These are phyloP conservation scores for Sugiyamaella pinicola DNA, from an alignment of 1,139 yeast genomes.

Conservation along the genomic window DNA sequence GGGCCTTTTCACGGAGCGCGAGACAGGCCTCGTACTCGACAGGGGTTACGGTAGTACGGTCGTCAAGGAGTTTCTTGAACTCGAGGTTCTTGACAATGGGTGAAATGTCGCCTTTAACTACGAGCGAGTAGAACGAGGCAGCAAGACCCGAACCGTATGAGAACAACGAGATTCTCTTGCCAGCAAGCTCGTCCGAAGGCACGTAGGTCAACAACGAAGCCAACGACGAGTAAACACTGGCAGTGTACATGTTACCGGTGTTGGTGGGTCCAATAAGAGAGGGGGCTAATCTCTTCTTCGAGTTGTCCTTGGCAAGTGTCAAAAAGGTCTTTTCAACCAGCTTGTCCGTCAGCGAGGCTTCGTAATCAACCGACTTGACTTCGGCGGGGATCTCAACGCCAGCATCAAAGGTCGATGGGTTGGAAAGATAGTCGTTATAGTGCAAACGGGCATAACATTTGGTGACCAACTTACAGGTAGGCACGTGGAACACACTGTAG, in stretches of 20 bases:
- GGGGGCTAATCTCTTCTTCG: constrained; percentile 73
- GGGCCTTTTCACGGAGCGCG: constrained; percentile 85
- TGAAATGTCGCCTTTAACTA: constrained; percentile 79
- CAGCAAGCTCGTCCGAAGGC: constrained; percentile 71
- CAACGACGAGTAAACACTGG: constrained; percentile 86
- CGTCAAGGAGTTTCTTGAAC: constrained; percentile 67
- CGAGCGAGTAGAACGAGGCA: constrained; percentile 79
- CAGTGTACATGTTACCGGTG: constrained; percentile 99
- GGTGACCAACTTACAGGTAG: constrained; percentile 92
- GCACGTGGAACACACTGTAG: constrained; percentile 97
- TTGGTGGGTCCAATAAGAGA: constrained; percentile 88
- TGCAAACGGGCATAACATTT: constrained; percentile 92
- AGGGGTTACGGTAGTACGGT: constrained; percentile 72
- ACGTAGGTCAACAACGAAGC: constrained; percentile 78
- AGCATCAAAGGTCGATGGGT: constrained; percentile 51
- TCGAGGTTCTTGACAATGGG: constrained; percentile 65
- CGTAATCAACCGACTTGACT: constrained; percentile 66
- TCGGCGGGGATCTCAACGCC: constrained; percentile 62
- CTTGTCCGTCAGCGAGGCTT: constrained; percentile 77
- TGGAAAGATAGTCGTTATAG: constrained; percentile 80
- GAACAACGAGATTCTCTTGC: constrained; percentile 87
- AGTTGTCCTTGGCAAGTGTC: constrained; percentile 70
- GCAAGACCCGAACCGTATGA: constrained; percentile 99
- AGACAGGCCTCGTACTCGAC: constrained; percentile 79
- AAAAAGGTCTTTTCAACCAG: constrained; percentile 83